phyloP scores from a whole-genome alignment of 345 rosid species.

The Ailanthus altissimus region DNA sequence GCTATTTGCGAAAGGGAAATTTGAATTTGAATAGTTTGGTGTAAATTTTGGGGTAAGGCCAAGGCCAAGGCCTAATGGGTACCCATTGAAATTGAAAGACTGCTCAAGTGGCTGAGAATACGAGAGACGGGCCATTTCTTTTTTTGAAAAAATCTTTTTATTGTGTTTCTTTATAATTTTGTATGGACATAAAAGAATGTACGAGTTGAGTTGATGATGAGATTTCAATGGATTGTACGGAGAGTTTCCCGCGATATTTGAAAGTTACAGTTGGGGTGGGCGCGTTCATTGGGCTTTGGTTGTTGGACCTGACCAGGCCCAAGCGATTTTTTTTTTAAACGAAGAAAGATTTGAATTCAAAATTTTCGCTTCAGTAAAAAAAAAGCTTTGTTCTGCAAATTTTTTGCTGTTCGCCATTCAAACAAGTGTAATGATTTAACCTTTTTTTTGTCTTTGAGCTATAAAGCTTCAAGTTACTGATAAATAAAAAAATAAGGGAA shows the following conservation, averaged over 20 bases:
- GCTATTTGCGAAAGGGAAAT: conserved; percentile 19
- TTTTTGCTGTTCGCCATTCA: no score
- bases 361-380: no score
- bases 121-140: conserved; percentile 26
- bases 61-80: conserved; percentile 21
- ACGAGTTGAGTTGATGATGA: neutral
- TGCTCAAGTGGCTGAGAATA: conserved; percentile 22
- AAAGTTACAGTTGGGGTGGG: neutral
- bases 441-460: no score
- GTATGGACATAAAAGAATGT: conserved; percentile 33
- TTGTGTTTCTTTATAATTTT: neutral
- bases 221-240: neutral
- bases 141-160: neutral
- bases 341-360: no score
- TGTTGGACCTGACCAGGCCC: no score
- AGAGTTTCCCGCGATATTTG: neutral
- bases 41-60: conserved; percentile 35
- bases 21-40: conserved; percentile 3
- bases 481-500: no score
- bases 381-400: no score
- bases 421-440: no score
- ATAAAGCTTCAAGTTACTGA: no score
- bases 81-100: conserved; percentile 51
- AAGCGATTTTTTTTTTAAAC: no score
- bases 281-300: no score